Percentiles rank a stretch among this genome's conserved stretches.
Evolutionary conservation across 1,284 basidiomycete species (phyloP).

Genomic region (Ustilago crameri): DNA sequence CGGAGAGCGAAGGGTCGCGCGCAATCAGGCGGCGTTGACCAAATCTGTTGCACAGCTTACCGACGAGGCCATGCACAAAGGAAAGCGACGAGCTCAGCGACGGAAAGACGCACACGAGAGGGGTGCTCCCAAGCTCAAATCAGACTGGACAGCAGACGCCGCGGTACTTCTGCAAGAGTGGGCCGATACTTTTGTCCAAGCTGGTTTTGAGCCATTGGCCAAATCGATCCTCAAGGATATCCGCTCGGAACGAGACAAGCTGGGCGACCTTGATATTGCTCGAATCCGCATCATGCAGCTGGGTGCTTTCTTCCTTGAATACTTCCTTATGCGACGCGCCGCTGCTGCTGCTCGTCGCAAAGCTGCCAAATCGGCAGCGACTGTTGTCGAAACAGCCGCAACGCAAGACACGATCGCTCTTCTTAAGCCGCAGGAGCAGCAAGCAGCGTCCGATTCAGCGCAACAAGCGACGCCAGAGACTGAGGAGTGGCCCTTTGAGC

Average conservation of each 20-base stretch:
- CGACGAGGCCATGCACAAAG: constrained; percentile 46
- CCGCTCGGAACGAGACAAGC: constrained; percentile 63
- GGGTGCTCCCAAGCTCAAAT: constrained; percentile 54
- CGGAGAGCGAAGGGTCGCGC: constrained; percentile 58
- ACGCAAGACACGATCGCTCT: constrained; percentile 16
- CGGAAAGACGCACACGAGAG: constrained; percentile 54
- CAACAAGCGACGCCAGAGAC: constrained; percentile 1
- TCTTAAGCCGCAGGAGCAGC: constrained; percentile 12
- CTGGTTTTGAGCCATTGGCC: constrained; percentile 59
- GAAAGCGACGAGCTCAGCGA: constrained; percentile 41
- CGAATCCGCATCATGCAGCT: constrained; percentile 63
- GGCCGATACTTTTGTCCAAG: constrained; percentile 63
- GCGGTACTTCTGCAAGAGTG: constrained; percentile 48
- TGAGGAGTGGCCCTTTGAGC: constrained; percentile 52
- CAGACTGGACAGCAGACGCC: constrained; percentile 58
- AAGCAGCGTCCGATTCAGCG: not conserved
- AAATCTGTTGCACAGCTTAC: constrained; percentile 59
- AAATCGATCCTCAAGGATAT: constrained; percentile 63
- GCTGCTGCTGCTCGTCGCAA: constrained; percentile 21
- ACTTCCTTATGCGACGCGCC: constrained; percentile 57
- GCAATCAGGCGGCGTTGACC: constrained; percentile 50
- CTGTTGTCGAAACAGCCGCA: not conserved
- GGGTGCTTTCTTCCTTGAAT: constrained; percentile 64
- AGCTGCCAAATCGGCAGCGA: constrained; percentile 2
- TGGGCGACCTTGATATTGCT: constrained; percentile 63